phyloP scores from a whole-genome alignment of 306 rosid genomes.

The Rosa persica region DNA sequence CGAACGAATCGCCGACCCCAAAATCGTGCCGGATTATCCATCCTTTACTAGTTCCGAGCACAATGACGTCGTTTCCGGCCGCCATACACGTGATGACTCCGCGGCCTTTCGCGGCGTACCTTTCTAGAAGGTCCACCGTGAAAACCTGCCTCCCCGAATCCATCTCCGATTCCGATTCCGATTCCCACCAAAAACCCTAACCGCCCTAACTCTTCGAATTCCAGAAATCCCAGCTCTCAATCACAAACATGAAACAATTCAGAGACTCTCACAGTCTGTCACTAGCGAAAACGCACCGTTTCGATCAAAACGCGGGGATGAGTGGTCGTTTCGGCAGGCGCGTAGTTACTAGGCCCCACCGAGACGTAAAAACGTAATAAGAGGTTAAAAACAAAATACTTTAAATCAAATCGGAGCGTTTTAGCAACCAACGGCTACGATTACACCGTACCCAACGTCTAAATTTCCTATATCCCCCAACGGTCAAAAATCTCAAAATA shows the following conservation, averaged over 20 bases:
- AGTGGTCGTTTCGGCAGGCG: neutral
- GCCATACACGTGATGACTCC: slow-evolving; percentile 90
- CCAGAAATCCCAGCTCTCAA: neutral
- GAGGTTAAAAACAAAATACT: slow-evolving; percentile 5
- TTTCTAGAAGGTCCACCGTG: slow-evolving; percentile 88
- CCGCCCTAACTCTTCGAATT: neutral
- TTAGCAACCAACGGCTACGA: slow-evolving; percentile 24
- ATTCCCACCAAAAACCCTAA: slow-evolving; percentile 2
- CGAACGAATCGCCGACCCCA: slow-evolving; percentile 79
- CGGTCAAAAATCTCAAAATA: slow-evolving; percentile 61
- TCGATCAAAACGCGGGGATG: neutral
- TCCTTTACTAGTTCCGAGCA: slow-evolving; percentile 90
- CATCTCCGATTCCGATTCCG: slow-evolving; percentile 45
- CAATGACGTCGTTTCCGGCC: slow-evolving; percentile 90
- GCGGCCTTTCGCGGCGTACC: slow-evolving; percentile 86
- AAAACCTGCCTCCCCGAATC: slow-evolving; percentile 84
- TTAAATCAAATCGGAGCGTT: slow-evolving; percentile 62
- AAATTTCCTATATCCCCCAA: slow-evolving; percentile 27
- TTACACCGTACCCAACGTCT: slow-evolving; percentile 33
- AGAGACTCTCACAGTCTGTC: neutral
- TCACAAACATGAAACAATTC: neutral
- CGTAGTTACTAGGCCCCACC: slow-evolving; percentile 14
- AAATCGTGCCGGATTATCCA: slow-evolving; percentile 96
- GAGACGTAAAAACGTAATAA: neutral
- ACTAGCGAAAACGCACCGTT: slow-evolving; percentile 14